These are phyloP conservation scores for Diplocarpon rosae DNA, from an alignment of 2,329 filamentous ascomycete species.

Conservation along the genomic window DNA sequence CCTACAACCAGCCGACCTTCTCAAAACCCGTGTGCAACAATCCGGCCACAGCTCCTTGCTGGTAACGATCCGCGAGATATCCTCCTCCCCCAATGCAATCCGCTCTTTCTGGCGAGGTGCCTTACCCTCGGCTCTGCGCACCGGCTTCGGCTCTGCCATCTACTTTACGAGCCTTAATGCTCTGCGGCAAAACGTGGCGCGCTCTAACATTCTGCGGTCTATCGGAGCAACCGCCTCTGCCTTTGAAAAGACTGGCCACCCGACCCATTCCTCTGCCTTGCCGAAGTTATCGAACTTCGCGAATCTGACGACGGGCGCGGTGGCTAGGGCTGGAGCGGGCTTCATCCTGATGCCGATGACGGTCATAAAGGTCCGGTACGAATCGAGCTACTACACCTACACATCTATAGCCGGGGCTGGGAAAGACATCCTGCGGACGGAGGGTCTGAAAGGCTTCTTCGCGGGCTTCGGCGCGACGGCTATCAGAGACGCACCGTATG, in stretches of 20 bases:
- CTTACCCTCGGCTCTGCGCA: slow-evolving; percentile 82
- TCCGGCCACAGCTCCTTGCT: slow-evolving; percentile 60
- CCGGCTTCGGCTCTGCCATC: slow-evolving; percentile 82
- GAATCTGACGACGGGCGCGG: slow-evolving; percentile 76
- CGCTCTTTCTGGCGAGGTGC: slow-evolving; percentile 84
- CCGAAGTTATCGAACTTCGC: slow-evolving; percentile 74
- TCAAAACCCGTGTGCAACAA: slow-evolving; percentile 95
- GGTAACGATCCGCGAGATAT: slow-evolving; percentile 58
- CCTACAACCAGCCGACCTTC: slow-evolving; percentile 86
- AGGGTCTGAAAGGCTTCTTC: slow-evolving; percentile 80
- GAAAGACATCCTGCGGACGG: slow-evolving; percentile 58
- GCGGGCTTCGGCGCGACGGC: slow-evolving; percentile 89
- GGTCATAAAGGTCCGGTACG: slow-evolving; percentile 92
- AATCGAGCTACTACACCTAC: slow-evolving; percentile 79
- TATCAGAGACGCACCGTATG: slow-evolving; percentile 89
- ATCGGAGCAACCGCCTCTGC: slow-evolving; percentile 18
- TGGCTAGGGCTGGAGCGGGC: slow-evolving; percentile 75
- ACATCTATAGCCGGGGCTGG: slow-evolving; percentile 62
- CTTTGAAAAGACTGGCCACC: slow-evolving; percentile 11
- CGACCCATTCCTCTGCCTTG: slow-evolving; percentile 53
- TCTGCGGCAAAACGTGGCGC: slow-evolving; percentile 58
- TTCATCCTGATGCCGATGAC: slow-evolving; percentile 93
- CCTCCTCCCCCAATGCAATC: slow-evolving; percentile 49
- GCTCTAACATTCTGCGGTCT: slow-evolving; percentile 30
- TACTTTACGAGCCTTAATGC: slow-evolving; percentile 88